Base-by-base conservation (phyloP, 2,329 filamentous ascomycete genomes). In the Talaromyces sp. region DNA sequence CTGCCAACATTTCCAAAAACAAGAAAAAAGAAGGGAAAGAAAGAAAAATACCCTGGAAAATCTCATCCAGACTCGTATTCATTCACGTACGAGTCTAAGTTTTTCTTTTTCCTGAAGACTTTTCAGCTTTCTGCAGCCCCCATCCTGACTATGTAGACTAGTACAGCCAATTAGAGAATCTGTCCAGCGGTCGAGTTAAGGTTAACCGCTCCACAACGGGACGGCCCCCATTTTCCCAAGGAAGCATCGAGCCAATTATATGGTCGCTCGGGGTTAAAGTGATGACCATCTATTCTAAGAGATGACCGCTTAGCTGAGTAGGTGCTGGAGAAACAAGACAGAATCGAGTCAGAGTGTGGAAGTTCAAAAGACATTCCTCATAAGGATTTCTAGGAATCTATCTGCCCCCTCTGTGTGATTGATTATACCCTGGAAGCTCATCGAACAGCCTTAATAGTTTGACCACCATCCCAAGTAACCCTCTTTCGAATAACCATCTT, bases 401-500 rank as follows among this genome's bases (percentile, higher is more conserved):
- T 37, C 11, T 31, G 5, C 1, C 27, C 27, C 4, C 27, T 31
- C 1, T 1, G 27, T 31, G 27, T 31, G 4, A 8, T 31, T 31
- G 4, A 31, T 31, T 6, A 6, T 31, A 31, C 27, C 27, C 27
- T 31, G 27, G 27, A 31, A 31, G 27, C 35, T 37, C 50, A 71
- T 16, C 66, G 67, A 61, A 71, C 60, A 50, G 64, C 66, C 33
- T 66, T 65, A 62, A 72, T 71, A 6, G 70, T 69, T 22, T 67
- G 63, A 10, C 70, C 70, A 13, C 70, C 70, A 58, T 71, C 70
- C 70, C 69, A 72, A 5, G 70, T 72, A n/a, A 72, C 65, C 5
- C 70, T 61, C 60, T 71, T 72, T 3, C 70, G 58, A 45, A 72
- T 62, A 13, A 58, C 63, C 67, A 72, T 69, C n/a, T 66, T 69